Percentiles rank a stretch among this genome's conserved stretches.
These are phyloP conservation scores for Fragilariopsis cylindrus DNA, from an alignment of 108 stramenopile genomes.

Conservation along the genomic window DNA sequence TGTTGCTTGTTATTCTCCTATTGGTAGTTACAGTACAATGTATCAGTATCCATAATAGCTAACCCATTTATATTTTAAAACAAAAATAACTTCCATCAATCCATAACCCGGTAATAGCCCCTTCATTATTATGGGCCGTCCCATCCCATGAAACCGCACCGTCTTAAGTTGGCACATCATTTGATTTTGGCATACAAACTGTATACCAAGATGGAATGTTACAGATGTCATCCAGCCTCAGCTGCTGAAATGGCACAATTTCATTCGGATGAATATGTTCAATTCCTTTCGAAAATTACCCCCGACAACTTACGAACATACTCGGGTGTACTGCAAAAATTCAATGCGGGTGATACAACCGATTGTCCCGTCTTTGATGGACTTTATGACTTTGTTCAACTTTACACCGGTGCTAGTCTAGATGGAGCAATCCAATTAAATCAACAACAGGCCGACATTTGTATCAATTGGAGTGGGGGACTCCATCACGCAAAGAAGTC, in stretches of 20 bases:
- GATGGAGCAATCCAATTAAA: constrained; percentile 98
- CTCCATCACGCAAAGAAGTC: constrained; percentile 99
- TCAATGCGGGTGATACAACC: constrained; percentile 95
- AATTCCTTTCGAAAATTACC: constrained; percentile 87
- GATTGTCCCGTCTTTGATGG: constrained; percentile 99
- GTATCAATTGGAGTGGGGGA: constrained; percentile 99
- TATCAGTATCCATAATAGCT: background rate
- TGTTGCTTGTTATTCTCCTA: too few species aligned
- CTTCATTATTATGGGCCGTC: constrained; percentile 99
- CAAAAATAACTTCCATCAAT: background rate
- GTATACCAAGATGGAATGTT: constrained; percentile 98
- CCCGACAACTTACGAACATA: constrained; percentile 91
- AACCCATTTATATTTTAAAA: background rate
- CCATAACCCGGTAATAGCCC: constrained; percentile 30
- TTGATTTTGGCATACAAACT: constrained; percentile 94
- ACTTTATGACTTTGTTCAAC: constrained; percentile 94
- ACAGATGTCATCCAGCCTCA: constrained; percentile 91
- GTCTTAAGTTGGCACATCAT: constrained; percentile 97
- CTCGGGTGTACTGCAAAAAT: constrained; percentile 75
- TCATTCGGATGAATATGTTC: constrained; percentile 96
- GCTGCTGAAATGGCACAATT: constrained; percentile 92
- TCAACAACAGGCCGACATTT: constrained; percentile 91
- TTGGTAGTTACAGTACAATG: background rate
- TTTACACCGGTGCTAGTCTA: constrained; percentile 94
- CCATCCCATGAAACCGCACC: constrained; percentile 99